Evolutionary conservation across 768 basidiomycete species (phyloP), one percentile per base, ranked within the genome.

Genomic region (Trametes villosa): DNA sequence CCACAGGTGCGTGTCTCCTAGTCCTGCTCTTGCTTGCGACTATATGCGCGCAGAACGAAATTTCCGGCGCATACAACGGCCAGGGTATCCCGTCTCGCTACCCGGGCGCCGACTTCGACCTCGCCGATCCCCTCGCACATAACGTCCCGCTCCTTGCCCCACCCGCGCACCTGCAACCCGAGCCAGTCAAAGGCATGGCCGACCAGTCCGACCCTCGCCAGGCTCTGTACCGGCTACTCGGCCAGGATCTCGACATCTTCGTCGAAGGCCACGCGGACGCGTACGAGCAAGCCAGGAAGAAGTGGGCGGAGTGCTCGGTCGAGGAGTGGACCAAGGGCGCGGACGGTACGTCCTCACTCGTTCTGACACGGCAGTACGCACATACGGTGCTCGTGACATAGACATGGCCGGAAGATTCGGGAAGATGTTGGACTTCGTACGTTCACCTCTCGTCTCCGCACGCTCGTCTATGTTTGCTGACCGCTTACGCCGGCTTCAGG

Each of bases 281-380:
- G 27, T 86, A 86, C 60, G 81, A 82, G 36, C 71, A 71, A 12
- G 67, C 76, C 27, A 69, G 75, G 29, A 74, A 75, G 59, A 79
- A 75, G 60, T 87, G 85, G 84, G 75, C 75, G 15, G 74, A 78
- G 8, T 83, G 83, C 57, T 75, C 77, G 0, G 70, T 78, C 57
- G 79, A 81, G 15, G 84, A 86, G 51, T 86, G 86, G 86, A 67
- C 75, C 5, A 74, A 79, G 26, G 86, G 85, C 6, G 81, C 80
- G 1, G 77, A 83, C 48, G 82, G 85, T 85, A 48, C 17, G 48
- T 33, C 22, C 22, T 33, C 48, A 33, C 2, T n/a, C 26, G 29
- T 20, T 1, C 20, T 17, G 44, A 9, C 20, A 12, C 13, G 17
- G 11, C 42, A 55, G n/a, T 40, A 9, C 26, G 48, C 30, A 49